Base-by-base conservation (phyloP, 2,329 filamentous ascomycete genomes). In the Aspergillus sojae region DNA sequence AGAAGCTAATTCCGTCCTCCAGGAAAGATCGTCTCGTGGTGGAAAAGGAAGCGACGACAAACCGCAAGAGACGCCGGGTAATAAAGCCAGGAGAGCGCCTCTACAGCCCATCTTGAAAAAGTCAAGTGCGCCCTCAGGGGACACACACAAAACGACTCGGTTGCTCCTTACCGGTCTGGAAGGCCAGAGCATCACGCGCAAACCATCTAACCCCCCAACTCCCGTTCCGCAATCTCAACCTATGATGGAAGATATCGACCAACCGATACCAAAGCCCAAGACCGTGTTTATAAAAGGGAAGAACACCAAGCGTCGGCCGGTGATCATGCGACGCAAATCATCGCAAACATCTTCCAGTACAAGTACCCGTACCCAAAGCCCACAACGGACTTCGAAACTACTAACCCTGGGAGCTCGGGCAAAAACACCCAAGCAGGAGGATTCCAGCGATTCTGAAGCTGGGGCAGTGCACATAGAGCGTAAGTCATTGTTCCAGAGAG, bases 101-200 rank as follows among this genome's bases (percentile, higher is more conserved):
- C 70, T 76, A 39, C 73, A 71, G 21, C 72, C 79, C 5, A 81
- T 81, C 39, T 66, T 80, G 21, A 81, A 81, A 67, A 81, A 78
- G 62, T 68, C 74, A 4, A 71, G 70, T 43, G 62, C 61, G 11
- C 62, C 68, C 10, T 71, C 67, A n/a, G 67, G 65, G 34, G 73
- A 74, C 50, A 57, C 69, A 3, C 70, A 70, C 4, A 77, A 77
- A 50, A 72, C 70, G 28, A 70, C 75, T 14, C 75, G 73, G 23
- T 67, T 77, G n/a, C 68, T 76, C 1, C 66, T 78, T 21, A 68
- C 73, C 23, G 68, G 67, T 3, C 60, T 67, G 7, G 65, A 64
- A 34, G 71, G 69, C 12, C 66, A 71, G 57, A 72, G 62, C 39
- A 68, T 73, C 50, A 73, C 71, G 10, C 68, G 67, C 32, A 72